Evolutionary conservation across 225 moss, liverwort and hornwort species (phyloP).

Genomic region (Antitrichia curtipendula): DNA sequence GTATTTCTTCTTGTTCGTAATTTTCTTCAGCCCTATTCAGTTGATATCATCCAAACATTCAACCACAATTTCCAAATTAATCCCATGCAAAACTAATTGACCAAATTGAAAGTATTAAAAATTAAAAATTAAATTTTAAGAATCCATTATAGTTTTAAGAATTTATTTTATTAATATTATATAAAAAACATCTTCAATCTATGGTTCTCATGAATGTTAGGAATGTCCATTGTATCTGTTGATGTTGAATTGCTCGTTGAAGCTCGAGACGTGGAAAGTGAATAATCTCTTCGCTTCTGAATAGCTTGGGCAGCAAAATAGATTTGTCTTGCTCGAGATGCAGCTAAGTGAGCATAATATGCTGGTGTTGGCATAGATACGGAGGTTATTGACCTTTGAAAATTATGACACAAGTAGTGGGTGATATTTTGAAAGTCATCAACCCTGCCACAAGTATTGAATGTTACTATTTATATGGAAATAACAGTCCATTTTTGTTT

Average conservation of each 20-base stretch:
- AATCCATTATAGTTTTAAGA: background rate
- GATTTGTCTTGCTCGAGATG: background rate
- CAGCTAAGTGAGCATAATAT: background rate
- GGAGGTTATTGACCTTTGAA: background rate
- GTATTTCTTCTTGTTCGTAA: too few relatives aligned
- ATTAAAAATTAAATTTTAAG: background rate
- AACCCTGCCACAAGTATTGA: background rate
- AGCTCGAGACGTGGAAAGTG: background rate
- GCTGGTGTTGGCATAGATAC: background rate
- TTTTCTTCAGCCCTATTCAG: background rate
- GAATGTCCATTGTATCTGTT: background rate
- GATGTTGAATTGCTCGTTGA: background rate
- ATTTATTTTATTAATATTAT: background rate
- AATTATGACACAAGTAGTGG: background rate
- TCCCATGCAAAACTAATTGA: background rate
- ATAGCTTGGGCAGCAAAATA: background rate
- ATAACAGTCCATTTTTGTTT: too few relatives aligned
- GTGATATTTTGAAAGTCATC: conserved; percentile 9
- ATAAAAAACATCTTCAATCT: background rate
- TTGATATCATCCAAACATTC: background rate
- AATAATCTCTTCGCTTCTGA: background rate
- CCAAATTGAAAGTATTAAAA: background rate
- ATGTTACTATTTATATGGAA: background rate
- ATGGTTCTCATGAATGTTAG: background rate
- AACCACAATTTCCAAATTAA: background rate